Evolutionary conservation across 768 basidiomycete genomes (phyloP), one percentile per base, ranked within the genome.

Genomic region (Strobilomyces dryophilus): DNA sequence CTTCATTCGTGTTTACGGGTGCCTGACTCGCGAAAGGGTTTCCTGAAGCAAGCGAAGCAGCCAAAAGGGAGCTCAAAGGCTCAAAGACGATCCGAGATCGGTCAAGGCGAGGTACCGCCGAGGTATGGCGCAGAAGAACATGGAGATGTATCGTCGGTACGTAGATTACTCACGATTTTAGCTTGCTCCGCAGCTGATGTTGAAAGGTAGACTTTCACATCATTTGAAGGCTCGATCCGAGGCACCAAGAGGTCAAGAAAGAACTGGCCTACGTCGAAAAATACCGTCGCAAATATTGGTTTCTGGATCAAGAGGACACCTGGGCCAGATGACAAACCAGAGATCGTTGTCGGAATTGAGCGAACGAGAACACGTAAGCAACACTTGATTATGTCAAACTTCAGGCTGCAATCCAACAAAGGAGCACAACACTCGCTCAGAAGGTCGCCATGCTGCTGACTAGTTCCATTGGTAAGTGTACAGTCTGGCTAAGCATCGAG

Each of bases 361-460:
- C 53, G 80, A 82, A 53, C 79, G 71, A 53, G 65, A 68, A 44
- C 80, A 80, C 56, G 61, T 61, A 2, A 80, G 80, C 4, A 81
- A 79, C n/a, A n/a, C n/a, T n/a, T n/a, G n/a, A n/a, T n/a, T n/a
- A n/a, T n/a, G n/a, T n/a, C n/a, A n/a, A n/a, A n/a, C n/a, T n/a
- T n/a, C n/a, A n/a, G n/a, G n/a, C n/a, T n/a, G n/a, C n/a, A n/a
- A n/a, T n/a, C n/a, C n/a, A n/a, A n/a, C n/a, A n/a, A n/a, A n/a
- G n/a, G n/a, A n/a, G n/a, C n/a, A n/a, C n/a, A n/a, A n/a, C n/a
- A n/a, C n/a, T n/a, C n/a, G n/a, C n/a, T n/a, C n/a, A n/a, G n/a
- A n/a, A n/a, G n/a, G n/a, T n/a, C n/a, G n/a, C n/a, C n/a, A n/a
- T n/a, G n/a, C n/a, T n/a, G n/a, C n/a, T n/a, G n/a, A n/a, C n/a